Percentiles rank a stretch among this genome's conserved stretches.
phyloP scores from a whole-genome alignment of 352 stramenopile species.

The Chrysophaeum taylorii region DNA sequence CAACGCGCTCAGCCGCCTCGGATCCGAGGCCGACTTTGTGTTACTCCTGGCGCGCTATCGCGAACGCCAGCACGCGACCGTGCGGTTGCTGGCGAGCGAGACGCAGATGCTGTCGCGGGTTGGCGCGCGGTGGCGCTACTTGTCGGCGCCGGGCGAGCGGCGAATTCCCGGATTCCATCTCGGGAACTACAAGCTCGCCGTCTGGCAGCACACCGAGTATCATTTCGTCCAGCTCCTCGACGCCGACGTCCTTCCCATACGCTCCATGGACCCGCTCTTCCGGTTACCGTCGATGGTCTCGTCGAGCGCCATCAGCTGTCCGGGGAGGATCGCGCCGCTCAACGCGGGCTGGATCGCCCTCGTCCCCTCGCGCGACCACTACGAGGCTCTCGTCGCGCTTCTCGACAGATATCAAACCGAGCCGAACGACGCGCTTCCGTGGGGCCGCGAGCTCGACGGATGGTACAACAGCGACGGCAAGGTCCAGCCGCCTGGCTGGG shows the following conservation, averaged over 20 bases:
- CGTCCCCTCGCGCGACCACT: not conserved
- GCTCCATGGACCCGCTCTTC: not conserved
- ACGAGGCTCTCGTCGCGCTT: not conserved
- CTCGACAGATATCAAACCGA: not conserved
- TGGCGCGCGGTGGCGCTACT: not conserved
- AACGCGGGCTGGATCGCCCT: not conserved
- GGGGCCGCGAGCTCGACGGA: not conserved
- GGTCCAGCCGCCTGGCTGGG: too few relatives aligned
- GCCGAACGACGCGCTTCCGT: not conserved
- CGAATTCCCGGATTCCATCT: not conserved
- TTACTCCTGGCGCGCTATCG: not conserved
- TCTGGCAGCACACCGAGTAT: conserved; percentile 10
- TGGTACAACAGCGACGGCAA: not conserved
- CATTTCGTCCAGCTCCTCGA: not conserved
- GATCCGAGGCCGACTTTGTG: not conserved
- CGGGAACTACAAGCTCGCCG: not conserved
- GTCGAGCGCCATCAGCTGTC: not conserved
- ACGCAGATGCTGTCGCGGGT: not conserved
- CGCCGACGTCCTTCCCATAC: not conserved
- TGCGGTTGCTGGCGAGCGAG: not conserved
- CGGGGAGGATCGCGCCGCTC: not conserved
- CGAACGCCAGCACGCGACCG: not conserved
- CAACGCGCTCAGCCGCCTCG: not conserved
- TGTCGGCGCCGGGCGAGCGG: not conserved
- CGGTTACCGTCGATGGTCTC: not conserved